Evolutionary conservation across 345 rosid species (phyloP), one percentile per base, ranked within the genome.

Genomic region (Rhizophora mangle): DNA sequence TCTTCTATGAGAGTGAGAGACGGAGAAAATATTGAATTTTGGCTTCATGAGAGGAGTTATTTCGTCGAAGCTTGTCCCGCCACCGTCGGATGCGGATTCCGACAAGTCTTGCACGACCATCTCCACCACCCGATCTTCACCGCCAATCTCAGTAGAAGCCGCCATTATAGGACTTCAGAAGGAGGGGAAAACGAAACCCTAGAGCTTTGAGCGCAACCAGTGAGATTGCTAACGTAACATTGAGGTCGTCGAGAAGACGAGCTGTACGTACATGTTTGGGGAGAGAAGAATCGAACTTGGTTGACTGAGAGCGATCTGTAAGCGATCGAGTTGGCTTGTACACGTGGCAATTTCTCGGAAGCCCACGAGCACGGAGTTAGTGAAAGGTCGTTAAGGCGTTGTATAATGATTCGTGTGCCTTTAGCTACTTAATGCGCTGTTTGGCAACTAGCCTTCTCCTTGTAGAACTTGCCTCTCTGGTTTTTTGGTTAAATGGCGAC

Each of bases 1-100:
- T 77, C 76, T 86, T 79, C 87, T 79, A 29, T 92, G 89, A 61
- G 92, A 70, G 72, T 79, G 76, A n/a, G 91, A 82, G 69, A 86
- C 56, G 37, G 96, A 80, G 80, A 93, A 93, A 66, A 91, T 91
- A 77, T 85, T 88, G 85, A 89, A 70, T 77, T 85, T 91, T 65
- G 97, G 96, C 83, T 81, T 80, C 69, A 93, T 62, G 36, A 90
- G 90, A 76, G 97, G 96, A 19, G 75, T 68, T 61, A 86, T 87
- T 78, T 93, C 98, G 62, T 82, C 93, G 53, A 83, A 85, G 52
- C 70, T 72, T 18, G 74, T 64, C 20, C 3, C 74, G 22, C 19
- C 74, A 21, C 31, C 68, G 20, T 8, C 59, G 34, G 63, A 74
- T 1, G 68, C 69, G 49, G 94, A 72, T 11, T 82, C 76, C 15